Conservation (phyloP, 345 rosid genomes). For the Dimocarpus longan region DNA sequence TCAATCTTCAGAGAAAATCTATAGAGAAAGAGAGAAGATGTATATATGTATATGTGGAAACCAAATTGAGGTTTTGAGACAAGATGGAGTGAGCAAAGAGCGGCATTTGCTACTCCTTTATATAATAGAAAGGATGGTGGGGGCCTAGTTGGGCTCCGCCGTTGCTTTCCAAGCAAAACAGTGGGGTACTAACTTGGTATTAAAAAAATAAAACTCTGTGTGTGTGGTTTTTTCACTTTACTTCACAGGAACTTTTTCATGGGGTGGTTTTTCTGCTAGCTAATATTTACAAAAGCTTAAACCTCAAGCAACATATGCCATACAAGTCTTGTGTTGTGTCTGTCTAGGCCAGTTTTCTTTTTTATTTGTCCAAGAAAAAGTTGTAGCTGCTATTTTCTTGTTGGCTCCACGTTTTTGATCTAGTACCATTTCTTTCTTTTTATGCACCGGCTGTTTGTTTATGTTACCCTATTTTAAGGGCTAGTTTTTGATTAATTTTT, state of each 20-base stretch:
- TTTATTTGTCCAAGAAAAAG: no score
- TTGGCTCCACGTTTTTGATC: not conserved
- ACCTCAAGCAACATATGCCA: not conserved
- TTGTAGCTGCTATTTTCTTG: no score
- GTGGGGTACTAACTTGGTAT: not conserved
- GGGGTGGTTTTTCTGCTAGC: slow-evolving; percentile 13
- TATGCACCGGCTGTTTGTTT: slow-evolving; percentile 16
- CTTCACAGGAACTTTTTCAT: slow-evolving; percentile 11
- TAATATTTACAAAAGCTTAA: slow-evolving; percentile 14
- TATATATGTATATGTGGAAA: not conserved
- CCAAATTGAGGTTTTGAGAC: not conserved
- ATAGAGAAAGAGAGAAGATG: not conserved
- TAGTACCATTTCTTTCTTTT: slow-evolving; percentile 5
- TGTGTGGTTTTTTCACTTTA: slow-evolving; percentile 7
- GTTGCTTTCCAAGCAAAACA: slow-evolving; percentile 29
- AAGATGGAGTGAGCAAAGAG: slow-evolving; percentile 18
- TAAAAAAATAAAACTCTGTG: not conserved
- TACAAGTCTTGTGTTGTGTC: not conserved
- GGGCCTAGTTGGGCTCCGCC: slow-evolving; percentile 7
- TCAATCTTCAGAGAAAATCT: not conserved
- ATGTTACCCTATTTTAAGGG: not conserved
- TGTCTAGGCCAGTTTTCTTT: no score
- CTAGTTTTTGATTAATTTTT: no score
- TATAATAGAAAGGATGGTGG: slow-evolving; percentile 20
- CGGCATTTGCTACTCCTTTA: slow-evolving; percentile 23